Conservation (phyloP, 2,329 filamentous ascomycete species). For the Beauveria sp. region DNA sequence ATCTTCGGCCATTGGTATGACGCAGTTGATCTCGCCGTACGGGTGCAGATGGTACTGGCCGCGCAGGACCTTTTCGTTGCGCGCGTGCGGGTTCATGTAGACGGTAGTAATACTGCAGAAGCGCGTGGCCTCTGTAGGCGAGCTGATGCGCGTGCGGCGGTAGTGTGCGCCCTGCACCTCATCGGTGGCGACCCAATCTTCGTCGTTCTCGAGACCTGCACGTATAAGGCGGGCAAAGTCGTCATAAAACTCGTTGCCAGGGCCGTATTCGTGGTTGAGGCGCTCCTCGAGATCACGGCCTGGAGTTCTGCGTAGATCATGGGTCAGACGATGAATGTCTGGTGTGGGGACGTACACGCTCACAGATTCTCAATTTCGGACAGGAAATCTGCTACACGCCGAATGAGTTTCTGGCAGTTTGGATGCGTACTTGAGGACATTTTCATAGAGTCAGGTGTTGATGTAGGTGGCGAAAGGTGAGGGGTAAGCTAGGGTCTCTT, state of each 20-base stretch:
- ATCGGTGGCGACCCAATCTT: conserved; percentile 37
- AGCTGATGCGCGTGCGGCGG: conserved; percentile 36
- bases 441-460: background rate
- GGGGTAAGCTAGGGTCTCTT: background rate
- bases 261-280: conserved; percentile 36
- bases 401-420: conserved; percentile 7
- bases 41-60: conserved; percentile 48
- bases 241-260: conserved; percentile 34
- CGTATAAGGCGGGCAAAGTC: conserved; percentile 31
- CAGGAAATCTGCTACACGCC: background rate
- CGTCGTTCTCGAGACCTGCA: conserved; percentile 26
- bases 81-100: conserved; percentile 40
- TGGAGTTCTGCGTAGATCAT: conserved; percentile 29
- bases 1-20: conserved; percentile 39
- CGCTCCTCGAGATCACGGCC: conserved; percentile 35
- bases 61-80: conserved; percentile 32
- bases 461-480: background rate
- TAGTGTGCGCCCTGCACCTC: conserved; percentile 38
- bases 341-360: background rate
- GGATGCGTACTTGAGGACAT: conserved; percentile 1
- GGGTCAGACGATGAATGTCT: background rate
- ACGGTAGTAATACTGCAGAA: conserved; percentile 51
- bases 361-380: conserved; percentile 5
- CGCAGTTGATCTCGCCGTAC: conserved; percentile 49
- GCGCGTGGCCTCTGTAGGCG: conserved; percentile 37